These are phyloP conservation scores for Akanthomyces dipterigenus DNA, from an alignment of 2,329 filamentous ascomycete genomes.

Conservation along the genomic window DNA sequence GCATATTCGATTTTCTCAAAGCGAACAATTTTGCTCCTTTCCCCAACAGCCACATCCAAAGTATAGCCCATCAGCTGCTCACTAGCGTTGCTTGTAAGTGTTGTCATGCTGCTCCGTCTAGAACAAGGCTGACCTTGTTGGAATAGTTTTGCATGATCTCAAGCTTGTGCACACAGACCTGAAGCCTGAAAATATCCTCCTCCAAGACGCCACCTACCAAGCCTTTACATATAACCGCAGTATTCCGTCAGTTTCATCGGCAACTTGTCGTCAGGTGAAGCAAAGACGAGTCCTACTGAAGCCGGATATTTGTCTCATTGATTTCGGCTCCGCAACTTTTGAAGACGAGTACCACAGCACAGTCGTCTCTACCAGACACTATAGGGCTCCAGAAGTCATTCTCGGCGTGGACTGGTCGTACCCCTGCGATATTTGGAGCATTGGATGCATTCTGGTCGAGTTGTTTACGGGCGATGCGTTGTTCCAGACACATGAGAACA, in stretches of 20 bases:
- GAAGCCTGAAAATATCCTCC: slow-evolving; percentile 64
- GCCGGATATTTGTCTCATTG: slow-evolving; percentile 63
- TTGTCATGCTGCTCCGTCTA: background rate
- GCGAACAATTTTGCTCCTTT: slow-evolving; percentile 11
- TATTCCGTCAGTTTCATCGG: slow-evolving; percentile 60
- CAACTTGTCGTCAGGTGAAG: slow-evolving; percentile 52
- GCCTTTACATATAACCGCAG: slow-evolving; percentile 65
- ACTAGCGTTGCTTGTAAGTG: slow-evolving; percentile 13
- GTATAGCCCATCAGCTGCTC: slow-evolving; percentile 11
- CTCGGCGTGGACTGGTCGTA: slow-evolving; percentile 65
- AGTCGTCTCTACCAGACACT: slow-evolving; percentile 64
- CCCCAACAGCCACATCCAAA: slow-evolving; percentile 12
- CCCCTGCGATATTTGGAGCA: slow-evolving; percentile 68
- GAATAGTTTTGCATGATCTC: slow-evolving; percentile 81
- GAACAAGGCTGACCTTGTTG: slow-evolving; percentile 14
- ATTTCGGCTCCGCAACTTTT: slow-evolving; percentile 66
- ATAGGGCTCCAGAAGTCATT: slow-evolving; percentile 64
- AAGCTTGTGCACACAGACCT: slow-evolving; percentile 91
- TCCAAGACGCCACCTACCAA: slow-evolving; percentile 59
- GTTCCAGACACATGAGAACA: slow-evolving; percentile 66
- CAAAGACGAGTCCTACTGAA: slow-evolving; percentile 60
- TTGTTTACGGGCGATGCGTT: slow-evolving; percentile 66
- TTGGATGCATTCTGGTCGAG: slow-evolving; percentile 65
- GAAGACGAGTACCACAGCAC: slow-evolving; percentile 68
- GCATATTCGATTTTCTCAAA: slow-evolving; percentile 12